Evolutionary conservation across 2,329 filamentous ascomycete genomes (phyloP), one percentile per base, ranked within the genome.

Genomic region (Plenodomus biglobosus): DNA sequence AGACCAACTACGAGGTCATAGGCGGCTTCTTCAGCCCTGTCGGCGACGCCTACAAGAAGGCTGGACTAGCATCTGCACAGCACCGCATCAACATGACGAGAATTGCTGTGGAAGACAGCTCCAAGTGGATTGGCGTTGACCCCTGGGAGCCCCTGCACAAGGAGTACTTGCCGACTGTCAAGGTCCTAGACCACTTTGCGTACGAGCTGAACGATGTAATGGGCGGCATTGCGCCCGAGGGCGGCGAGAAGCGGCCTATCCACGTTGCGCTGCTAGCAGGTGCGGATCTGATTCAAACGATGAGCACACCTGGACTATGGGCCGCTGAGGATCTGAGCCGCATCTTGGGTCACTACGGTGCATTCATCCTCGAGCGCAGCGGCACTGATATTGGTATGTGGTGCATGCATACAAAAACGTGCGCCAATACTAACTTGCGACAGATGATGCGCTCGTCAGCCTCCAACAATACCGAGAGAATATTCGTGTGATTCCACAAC

Each of bases 101-200:
- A 62, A 78, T 95, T 32, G 91, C 90, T 7, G 85, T 90, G 19
- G 82, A 87, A 59, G 85, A 88, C 42, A 85, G 86, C 46, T 70
- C 70, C 3, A 61, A 42, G 8, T 73, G 70, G 70, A 71, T 73
- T 43, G 61, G 63, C 10, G 69, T 73, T 5, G 70, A 73, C 45
- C 63, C 68, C 6, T 42, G 84, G 84, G 92, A 96, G 77, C 88
- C 90, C n/a, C 78, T 87, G 62, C 85, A 95, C 74, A 83, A 86
- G 64, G 81, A 88, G 58, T 97, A 96, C 69, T 86, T 90, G 53
- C 90, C 91, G 15, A 97, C 92, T 1, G 92, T 92, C 34, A 83
- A 87, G 61, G 92, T 96, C 35, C 78, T 96, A 40, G 90, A 95
- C 66, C 92, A 96, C 73, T 94, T 96, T 62, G 85, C 95, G 58